These are phyloP conservation scores for Boechera stricta DNA, from an alignment of 345 rosid species.

Conservation along the genomic window DNA sequence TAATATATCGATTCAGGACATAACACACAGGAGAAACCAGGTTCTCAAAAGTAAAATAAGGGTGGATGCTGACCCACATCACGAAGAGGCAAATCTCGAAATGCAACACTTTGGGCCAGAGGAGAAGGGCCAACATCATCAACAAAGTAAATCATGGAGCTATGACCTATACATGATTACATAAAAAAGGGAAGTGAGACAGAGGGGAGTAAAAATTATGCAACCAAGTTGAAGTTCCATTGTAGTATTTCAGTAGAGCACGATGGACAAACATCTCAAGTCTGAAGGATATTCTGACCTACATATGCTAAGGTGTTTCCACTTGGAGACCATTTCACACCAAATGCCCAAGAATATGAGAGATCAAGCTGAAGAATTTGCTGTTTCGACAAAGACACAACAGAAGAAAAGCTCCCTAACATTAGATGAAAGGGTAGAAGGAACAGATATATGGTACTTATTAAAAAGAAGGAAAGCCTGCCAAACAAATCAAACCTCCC, in stretches of 20 bases:
- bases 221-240: slow-evolving; percentile 24
- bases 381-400: slow-evolving; percentile 53
- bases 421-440: slow-evolving; percentile 3
- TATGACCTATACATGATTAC: slow-evolving; percentile 69
- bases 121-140: slow-evolving; percentile 99
- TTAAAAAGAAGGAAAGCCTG: slow-evolving; percentile 9
- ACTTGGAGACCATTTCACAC: slow-evolving; percentile 98
- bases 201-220: slow-evolving; percentile 1
- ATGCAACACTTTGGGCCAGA: slow-evolving; percentile 86
- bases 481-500: slow-evolving; percentile 70
- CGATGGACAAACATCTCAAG: slow-evolving; percentile 13
- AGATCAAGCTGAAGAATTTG: slow-evolving; percentile 99
- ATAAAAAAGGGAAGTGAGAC: slow-evolving; percentile 38
- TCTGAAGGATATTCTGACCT: slow-evolving; percentile 65
- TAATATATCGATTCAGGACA: slow-evolving; percentile 39
- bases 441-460: slow-evolving; percentile 3
- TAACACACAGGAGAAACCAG: slow-evolving; percentile 33
- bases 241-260: slow-evolving; percentile 1
- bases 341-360: slow-evolving; percentile 98
- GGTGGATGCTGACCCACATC: slow-evolving; percentile 99
- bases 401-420: slow-evolving; percentile 26
- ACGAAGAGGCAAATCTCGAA: slow-evolving; percentile 97
- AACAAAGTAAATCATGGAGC: slow-evolving; percentile 94
- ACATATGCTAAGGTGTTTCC: slow-evolving; percentile 96
- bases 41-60: slow-evolving; percentile 47